Evolutionary conservation across 345 rosid species (phyloP).

Genomic region (Physaria fendleri): DNA sequence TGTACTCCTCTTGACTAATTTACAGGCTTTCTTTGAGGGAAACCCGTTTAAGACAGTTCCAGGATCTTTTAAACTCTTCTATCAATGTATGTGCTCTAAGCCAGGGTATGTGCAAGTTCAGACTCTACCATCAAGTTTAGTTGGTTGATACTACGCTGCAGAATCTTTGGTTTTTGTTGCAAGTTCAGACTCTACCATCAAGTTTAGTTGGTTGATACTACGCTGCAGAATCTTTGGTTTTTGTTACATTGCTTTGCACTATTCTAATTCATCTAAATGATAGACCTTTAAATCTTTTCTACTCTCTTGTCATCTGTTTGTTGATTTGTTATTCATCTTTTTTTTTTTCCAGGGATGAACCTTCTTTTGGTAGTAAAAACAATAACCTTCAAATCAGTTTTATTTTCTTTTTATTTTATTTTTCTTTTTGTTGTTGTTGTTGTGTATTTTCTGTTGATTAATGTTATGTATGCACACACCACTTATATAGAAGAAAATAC

Average conservation of each 20-base stretch:
- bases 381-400: too few species aligned
- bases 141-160: not conserved
- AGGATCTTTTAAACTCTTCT: conserved; percentile 91
- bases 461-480: too few species aligned
- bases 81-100: conserved; percentile 91
- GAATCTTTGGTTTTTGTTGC: not conserved
- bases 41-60: conserved; percentile 98
- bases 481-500: too few species aligned
- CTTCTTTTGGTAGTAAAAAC: too few species aligned
- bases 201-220: not conserved
- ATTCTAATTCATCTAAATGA: not conserved
- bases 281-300: not conserved
- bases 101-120: conserved; percentile 60
- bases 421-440: too few species aligned
- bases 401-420: too few species aligned
- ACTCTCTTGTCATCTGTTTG: not conserved
- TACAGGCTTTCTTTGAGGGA: conserved; percentile 93
- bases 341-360: conserved; percentile 73
- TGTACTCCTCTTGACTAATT: too few species aligned
- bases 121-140: not conserved
- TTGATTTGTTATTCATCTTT: conserved; percentile 16
- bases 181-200: not conserved
- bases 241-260: not conserved
- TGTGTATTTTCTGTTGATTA: too few species aligned
- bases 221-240: not conserved